A percentile compares a stretch with the other conserved stretches of the same genome.
phyloP scores from a whole-genome alignment of 352 stramenopile genomes.

The Phytophthora quininea region DNA sequence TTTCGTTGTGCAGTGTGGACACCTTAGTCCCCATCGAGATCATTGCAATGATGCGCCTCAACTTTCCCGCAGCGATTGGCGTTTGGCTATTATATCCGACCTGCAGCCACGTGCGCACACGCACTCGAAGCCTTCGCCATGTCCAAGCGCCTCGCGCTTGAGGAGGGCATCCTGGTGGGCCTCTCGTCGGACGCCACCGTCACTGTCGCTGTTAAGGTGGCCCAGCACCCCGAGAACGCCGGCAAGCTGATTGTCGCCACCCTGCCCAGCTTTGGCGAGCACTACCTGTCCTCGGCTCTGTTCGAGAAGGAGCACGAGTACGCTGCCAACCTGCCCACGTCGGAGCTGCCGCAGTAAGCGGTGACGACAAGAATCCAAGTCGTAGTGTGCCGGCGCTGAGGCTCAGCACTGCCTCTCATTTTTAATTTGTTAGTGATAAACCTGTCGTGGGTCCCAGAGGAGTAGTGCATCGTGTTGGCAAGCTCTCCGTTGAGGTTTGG shows the following conservation, averaged over 20 bases:
- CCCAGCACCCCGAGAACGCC: constrained; percentile 77
- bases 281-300: constrained; percentile 81
- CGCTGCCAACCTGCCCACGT: constrained; percentile 67
- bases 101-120: constrained; percentile 31
- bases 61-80: not conserved
- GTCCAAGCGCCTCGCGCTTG: constrained; percentile 83
- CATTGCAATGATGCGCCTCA: not conserved
- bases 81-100: too few species aligned
- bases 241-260: constrained; percentile 92
- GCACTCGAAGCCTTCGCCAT: constrained; percentile 86
- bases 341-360: constrained; percentile 39
- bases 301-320: constrained; percentile 84
- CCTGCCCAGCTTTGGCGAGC: constrained; percentile 91
- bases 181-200: constrained; percentile 89
- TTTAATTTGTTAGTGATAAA: constrained; percentile 3
- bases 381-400: constrained; percentile 3
- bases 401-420: not conserved
- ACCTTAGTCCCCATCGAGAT: too few species aligned
- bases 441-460: not conserved
- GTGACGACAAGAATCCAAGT: constrained; percentile 2
- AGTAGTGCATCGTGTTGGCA: not conserved
- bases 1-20: too few species aligned
- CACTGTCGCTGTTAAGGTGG: constrained; percentile 81
- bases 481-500: not conserved
- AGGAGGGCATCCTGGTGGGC: constrained; percentile 88